These are phyloP conservation scores for Eucalyptus globulus DNA, from an alignment of 345 rosid species.

Conservation along the genomic window DNA sequence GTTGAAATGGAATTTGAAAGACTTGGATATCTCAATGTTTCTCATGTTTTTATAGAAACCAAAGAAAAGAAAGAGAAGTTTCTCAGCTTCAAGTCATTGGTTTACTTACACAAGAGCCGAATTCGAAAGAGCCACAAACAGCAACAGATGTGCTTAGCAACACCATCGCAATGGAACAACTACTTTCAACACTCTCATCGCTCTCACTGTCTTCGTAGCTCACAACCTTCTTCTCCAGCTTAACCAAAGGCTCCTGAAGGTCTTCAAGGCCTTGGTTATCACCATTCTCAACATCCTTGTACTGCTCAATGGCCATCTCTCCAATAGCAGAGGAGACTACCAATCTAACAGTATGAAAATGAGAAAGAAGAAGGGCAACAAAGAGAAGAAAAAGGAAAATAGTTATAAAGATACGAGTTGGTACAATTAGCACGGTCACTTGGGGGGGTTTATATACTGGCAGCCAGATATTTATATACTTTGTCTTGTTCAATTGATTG, in stretches of 20 bases:
- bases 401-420: not conserved
- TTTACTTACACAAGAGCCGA: constrained; percentile 83
- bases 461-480: not conserved
- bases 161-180: constrained; percentile 54
- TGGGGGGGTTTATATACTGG: not conserved
- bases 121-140: constrained; percentile 82
- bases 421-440: not conserved
- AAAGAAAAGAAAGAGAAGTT: not conserved
- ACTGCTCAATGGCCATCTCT: constrained; percentile 33
- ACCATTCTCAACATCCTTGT: constrained; percentile 36
- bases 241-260: constrained; percentile 39
- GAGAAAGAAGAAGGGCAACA: not conserved
- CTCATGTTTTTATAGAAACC: not conserved
- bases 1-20: not conserved
- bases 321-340: not conserved
- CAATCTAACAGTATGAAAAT: not conserved
- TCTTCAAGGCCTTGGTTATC: constrained; percentile 16
- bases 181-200: not conserved
- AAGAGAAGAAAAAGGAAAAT: not conserved
- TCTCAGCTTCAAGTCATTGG: not conserved
- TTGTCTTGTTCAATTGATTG: not conserved
- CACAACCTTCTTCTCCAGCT: not conserved
- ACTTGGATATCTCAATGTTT: not conserved
- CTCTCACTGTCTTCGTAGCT: constrained; percentile 1
- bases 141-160: constrained; percentile 70